Evolutionary conservation across 371 early-diverging fungal species (phyloP).

Genomic region (Globomyces sp.): DNA sequence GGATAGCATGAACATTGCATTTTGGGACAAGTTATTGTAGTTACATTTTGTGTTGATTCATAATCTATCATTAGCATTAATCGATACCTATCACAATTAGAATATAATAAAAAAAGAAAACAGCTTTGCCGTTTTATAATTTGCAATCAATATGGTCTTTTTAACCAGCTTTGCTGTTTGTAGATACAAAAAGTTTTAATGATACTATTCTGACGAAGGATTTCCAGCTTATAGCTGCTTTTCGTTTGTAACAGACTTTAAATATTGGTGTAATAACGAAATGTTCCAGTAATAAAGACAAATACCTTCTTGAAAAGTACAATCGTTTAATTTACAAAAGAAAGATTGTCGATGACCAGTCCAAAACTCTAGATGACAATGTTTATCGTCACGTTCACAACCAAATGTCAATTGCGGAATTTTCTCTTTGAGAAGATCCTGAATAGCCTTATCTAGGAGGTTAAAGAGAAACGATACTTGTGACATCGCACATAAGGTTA

Average conservation of each 20-base stretch:
- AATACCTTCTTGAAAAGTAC: conserved; percentile 17
- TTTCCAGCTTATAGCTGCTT: no score
- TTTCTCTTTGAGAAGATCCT: conserved; percentile 30
- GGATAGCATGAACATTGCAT: conserved; percentile 59
- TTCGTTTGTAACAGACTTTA: no score
- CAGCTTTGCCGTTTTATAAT: no score
- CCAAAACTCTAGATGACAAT: conserved; percentile 46
- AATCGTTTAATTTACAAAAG: conserved; percentile 37
- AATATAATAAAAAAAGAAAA: conserved; percentile 9
- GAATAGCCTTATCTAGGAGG: conserved; percentile 33
- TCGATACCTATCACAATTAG: conserved; percentile 30
- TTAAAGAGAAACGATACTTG: conserved; percentile 57
- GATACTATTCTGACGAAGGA: no score
- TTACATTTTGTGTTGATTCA: conserved; percentile 40
- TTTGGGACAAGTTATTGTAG: conserved; percentile 41
- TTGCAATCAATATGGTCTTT: no score
- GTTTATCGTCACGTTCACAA: conserved; percentile 21
- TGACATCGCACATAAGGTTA: conserved; percentile 85
- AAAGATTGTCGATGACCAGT: conserved; percentile 37
- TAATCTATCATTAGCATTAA: conserved; percentile 34
- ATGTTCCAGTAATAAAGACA: no score
- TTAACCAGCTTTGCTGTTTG: no score
- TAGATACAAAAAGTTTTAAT: no score
- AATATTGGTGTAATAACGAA: no score
- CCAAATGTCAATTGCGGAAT: conserved; percentile 36